phyloP scores from a whole-genome alignment of 2,329 filamentous ascomycete species.

The Verticillium isaacii region DNA sequence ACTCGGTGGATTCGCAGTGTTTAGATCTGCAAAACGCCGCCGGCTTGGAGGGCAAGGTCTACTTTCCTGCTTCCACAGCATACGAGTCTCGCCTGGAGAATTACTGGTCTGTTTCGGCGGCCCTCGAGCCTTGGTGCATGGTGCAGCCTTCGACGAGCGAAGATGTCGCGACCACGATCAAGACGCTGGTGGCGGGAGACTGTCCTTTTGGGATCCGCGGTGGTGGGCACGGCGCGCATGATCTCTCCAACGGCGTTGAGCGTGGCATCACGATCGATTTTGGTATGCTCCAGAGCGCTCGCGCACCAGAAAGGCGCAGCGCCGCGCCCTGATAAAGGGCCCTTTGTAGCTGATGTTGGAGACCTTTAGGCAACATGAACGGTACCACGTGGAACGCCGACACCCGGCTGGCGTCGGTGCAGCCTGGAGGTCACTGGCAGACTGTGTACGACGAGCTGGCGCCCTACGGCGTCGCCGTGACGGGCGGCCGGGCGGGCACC shows the following conservation, averaged over 20 bases:
- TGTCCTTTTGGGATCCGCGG: constrained; percentile 33
- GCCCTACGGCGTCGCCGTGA: constrained; percentile 23
- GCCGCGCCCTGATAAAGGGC: background rate
- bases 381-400: constrained; percentile 20
- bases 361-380: constrained; percentile 21
- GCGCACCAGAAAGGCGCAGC: background rate
- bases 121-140: constrained; percentile 29
- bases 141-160: constrained; percentile 24
- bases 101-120: constrained; percentile 31
- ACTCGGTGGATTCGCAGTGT: constrained; percentile 16
- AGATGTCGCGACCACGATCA: constrained; percentile 30
- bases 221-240: constrained; percentile 29
- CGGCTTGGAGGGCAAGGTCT: constrained; percentile 21
- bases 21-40: constrained; percentile 14
- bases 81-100: constrained; percentile 24
- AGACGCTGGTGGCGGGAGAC: constrained; percentile 20
- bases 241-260: constrained; percentile 28
- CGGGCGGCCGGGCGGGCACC: constrained; percentile 28
- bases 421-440: constrained; percentile 30
- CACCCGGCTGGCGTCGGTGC: constrained; percentile 23
- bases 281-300: constrained; percentile 9
- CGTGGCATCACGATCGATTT: constrained; percentile 33
- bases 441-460: constrained; percentile 30
- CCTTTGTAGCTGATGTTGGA: background rate
- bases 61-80: constrained; percentile 18